Percentiles rank a stretch among this genome's conserved stretches.
These are phyloP conservation scores for Byssochlamys sp. DNA, from an alignment of 2,329 filamentous ascomycete genomes.

Conservation along the genomic window DNA sequence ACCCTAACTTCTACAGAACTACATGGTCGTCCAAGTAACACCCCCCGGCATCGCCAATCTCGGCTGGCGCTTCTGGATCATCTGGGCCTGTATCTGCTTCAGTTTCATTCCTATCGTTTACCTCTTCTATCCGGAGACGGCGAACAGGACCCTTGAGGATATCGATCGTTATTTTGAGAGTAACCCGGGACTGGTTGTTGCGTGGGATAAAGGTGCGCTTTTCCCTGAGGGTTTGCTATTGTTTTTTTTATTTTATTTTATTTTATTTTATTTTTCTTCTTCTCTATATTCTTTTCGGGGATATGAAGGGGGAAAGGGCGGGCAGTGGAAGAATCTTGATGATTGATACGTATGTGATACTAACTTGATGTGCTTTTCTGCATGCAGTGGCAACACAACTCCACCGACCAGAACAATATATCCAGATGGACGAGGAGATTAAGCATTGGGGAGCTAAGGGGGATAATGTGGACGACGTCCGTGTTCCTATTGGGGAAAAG, in stretches of 20 bases:
- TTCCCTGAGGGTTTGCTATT: background rate
- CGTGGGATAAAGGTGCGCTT: slow-evolving; percentile 11
- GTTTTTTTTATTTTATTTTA: too few relatives aligned
- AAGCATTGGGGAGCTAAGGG: slow-evolving; percentile 2
- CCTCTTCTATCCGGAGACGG: slow-evolving; percentile 24
- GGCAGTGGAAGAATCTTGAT: too few relatives aligned
- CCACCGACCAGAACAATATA: slow-evolving; percentile 10
- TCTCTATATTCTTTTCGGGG: background rate
- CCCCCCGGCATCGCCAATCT: slow-evolving; percentile 22
- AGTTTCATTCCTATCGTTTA: slow-evolving; percentile 21
- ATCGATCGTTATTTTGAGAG: slow-evolving; percentile 23
- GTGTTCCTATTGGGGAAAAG: background rate
- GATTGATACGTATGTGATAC: too few relatives aligned
- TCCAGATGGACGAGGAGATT: slow-evolving; percentile 12
- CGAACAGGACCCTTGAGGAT: slow-evolving; percentile 21
- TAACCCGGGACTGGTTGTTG: slow-evolving; percentile 12
- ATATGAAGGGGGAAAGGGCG: background rate
- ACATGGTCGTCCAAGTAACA: slow-evolving; percentile 25
- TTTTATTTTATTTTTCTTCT: too few relatives aligned
- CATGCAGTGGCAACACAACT: slow-evolving; percentile 12
- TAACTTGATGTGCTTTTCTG: background rate
- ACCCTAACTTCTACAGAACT: slow-evolving; percentile 14
- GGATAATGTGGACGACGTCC: background rate
- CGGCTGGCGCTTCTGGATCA: slow-evolving; percentile 22
- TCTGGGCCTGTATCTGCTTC: slow-evolving; percentile 19